Evolutionary conservation across 1,139 yeast genomes (phyloP).

Genomic region (Pichia sp.): DNA sequence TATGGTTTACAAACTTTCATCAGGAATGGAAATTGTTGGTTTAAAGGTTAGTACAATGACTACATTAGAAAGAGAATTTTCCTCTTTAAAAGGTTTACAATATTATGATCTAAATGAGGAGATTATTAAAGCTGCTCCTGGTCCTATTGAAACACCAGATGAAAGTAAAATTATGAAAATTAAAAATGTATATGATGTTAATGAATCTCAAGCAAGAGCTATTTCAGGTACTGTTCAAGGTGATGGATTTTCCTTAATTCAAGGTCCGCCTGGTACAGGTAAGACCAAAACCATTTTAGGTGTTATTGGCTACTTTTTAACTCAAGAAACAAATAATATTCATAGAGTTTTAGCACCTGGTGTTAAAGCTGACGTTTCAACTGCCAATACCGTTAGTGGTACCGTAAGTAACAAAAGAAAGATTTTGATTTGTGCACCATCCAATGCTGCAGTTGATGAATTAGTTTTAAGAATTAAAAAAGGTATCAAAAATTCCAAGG

Average conservation of each 20-base stretch:
- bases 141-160: conserved; percentile 34
- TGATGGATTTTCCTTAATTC: conserved; percentile 82
- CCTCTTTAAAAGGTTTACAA: conserved; percentile 73
- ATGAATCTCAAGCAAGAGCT: conserved; percentile 86
- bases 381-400: conserved; percentile 1
- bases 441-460: conserved; percentile 99
- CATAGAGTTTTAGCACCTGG: conserved; percentile 35
- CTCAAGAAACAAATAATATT: conserved; percentile 32
- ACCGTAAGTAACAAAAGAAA: conserved; percentile 30
- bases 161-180: conserved; percentile 32
- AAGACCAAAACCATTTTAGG: conserved; percentile 96
- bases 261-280: conserved; percentile 99
- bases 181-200: conserved; percentile 50
- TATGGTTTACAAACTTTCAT: conserved; percentile 51
- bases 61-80: conserved; percentile 88
- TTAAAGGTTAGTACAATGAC: conserved; percentile 79
- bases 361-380: conserved; percentile 4
- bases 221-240: conserved; percentile 64
- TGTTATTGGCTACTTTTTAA: conserved; percentile 72
- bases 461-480: conserved; percentile 75
- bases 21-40: conserved; percentile 58
- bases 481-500: conserved; percentile 59
- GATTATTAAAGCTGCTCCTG: conserved; percentile 63
- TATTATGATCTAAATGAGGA: conserved; percentile 68
- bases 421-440: conserved; percentile 91